phyloP scores from a whole-genome alignment of 164 flowering plant genomes.

The Vitis rupestris region DNA sequence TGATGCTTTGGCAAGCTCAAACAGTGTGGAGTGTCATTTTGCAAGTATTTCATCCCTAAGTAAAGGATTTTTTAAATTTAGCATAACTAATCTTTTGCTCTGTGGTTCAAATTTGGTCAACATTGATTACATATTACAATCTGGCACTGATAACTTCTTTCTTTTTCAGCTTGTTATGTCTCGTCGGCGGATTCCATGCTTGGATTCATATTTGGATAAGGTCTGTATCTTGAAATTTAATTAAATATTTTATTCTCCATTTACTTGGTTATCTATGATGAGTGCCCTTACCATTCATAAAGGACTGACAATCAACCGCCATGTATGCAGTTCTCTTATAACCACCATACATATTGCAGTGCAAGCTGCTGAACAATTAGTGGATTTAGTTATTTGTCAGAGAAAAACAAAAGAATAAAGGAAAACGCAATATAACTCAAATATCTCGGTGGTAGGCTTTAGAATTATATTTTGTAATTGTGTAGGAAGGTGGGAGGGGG shows the following conservation, averaged over 20 bases:
- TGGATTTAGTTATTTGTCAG: not conserved
- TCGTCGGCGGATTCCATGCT: slow-evolving; percentile 89
- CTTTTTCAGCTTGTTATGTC: slow-evolving; percentile 85
- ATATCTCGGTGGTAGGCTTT: no score
- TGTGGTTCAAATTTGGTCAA: no score
- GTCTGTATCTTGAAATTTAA: slow-evolving; percentile 27
- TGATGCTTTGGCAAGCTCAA: no score
- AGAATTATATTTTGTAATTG: no score
- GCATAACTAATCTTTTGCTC: no score
- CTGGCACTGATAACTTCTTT: slow-evolving; percentile 7
- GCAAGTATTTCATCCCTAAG: no score
- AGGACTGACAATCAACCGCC: no score
- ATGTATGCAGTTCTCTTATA: not conserved
- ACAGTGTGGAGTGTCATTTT: no score
- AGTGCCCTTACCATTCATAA: no score
- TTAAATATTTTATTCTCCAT: no score
- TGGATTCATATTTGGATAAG: slow-evolving; percentile 97
- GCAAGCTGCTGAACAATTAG: not conserved
- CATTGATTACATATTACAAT: not conserved
- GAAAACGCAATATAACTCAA: not conserved
- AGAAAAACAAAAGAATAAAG: not conserved
- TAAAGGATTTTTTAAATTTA: no score
- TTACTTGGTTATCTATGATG: no score
- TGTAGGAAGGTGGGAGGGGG: not conserved
- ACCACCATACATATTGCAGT: not conserved